phyloP scores from a whole-genome alignment of 1,139 yeast genomes.

The Saccharomyces pastorianus region DNA sequence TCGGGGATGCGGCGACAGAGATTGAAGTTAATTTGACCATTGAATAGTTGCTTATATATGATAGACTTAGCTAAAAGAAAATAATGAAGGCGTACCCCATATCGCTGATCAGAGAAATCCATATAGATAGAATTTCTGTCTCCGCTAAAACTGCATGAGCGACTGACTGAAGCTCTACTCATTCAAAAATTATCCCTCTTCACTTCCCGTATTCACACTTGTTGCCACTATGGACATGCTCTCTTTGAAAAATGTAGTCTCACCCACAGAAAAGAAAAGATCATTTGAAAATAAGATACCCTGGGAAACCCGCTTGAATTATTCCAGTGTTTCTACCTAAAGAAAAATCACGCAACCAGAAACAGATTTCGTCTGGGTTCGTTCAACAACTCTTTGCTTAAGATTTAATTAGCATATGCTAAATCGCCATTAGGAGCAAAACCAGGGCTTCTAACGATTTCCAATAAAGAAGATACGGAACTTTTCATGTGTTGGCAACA shows the following conservation, averaged over 20 bases:
- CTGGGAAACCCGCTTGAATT: no score
- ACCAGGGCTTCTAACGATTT: no score
- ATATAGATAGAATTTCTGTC: no score
- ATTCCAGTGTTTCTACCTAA: no score
- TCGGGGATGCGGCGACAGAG: neutral
- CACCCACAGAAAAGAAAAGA: neutral
- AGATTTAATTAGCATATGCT: no score
- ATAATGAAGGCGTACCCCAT: neutral
- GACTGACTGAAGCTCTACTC: neutral
- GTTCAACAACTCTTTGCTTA: no score
- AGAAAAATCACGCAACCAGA: no score
- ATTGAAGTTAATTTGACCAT: neutral
- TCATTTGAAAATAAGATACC: no score
- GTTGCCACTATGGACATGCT: neutral
- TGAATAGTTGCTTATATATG: neutral
- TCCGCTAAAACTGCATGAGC: neutral
- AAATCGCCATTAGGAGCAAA: no score
- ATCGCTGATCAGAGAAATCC: neutral
- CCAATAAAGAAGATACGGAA: no score
- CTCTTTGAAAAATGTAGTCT: neutral
- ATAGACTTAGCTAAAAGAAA: neutral
- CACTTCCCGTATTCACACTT: neutral
- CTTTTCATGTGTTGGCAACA: no score
- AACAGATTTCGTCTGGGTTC: no score
- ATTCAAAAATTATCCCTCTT: neutral